Evolutionary conservation across 306 rosid genomes (phyloP).

Genomic region (Myrica gale): DNA sequence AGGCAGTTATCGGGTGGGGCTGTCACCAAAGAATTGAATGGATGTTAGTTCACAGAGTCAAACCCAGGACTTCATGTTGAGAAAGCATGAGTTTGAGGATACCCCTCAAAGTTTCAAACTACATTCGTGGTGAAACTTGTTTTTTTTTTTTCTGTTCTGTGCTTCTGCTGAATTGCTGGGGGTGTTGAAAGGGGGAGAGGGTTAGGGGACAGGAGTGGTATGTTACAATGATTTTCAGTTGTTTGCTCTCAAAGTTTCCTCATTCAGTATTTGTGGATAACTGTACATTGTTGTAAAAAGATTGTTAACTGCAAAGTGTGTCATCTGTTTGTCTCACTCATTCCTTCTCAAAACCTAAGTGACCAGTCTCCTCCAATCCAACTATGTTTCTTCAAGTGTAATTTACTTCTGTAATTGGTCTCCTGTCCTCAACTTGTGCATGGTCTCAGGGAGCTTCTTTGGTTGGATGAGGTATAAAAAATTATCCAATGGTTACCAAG

Average conservation of each 20-base stretch:
- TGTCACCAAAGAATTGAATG: neutral
- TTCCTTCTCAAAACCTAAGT: too few relatives aligned
- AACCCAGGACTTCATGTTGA: neutral
- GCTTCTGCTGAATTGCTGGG: neutral
- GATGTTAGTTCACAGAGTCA: neutral
- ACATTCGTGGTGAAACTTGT: neutral
- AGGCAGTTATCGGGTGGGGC: neutral
- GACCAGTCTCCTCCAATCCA: too few relatives aligned
- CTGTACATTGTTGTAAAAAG: too few relatives aligned
- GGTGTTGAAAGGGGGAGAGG: neutral
- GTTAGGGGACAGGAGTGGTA: neutral
- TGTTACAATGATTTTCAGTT: neutral
- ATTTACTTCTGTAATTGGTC: neutral
- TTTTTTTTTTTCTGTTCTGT: neutral
- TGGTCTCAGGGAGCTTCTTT: too few relatives aligned
- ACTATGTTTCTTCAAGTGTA: too few relatives aligned
- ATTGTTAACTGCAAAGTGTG: too few relatives aligned
- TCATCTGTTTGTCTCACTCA: too few relatives aligned
- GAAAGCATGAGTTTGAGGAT: neutral
- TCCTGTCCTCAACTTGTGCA: neutral
- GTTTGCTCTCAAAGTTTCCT: neutral
- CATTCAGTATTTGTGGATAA: too few relatives aligned
- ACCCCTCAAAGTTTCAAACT: neutral
- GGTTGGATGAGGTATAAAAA: too few relatives aligned
- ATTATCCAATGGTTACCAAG: too few relatives aligned